phyloP scores from a whole-genome alignment of 1,284 basidiomycete species.

The Ustilago loliicola region DNA sequence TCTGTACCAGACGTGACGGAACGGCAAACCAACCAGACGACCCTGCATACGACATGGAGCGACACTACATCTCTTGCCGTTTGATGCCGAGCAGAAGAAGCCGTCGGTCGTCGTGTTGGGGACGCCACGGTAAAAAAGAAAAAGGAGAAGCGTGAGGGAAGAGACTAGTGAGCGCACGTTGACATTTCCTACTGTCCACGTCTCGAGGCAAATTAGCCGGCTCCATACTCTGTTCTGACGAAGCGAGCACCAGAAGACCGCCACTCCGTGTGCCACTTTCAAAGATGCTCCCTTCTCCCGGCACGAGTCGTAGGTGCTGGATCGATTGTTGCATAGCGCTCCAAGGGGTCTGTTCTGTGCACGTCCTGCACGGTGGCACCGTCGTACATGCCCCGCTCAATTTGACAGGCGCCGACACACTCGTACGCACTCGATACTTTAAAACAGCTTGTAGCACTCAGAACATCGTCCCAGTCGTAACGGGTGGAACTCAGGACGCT shows the following conservation, averaged over 20 bases:
- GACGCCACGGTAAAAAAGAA: not conserved
- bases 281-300: no score
- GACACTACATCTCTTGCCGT: not conserved
- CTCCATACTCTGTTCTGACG: not conserved
- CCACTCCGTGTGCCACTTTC: not conserved
- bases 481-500: no score
- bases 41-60: not conserved
- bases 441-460: not conserved
- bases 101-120: constrained; percentile 12
- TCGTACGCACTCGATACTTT: not conserved
- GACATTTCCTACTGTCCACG: constrained; percentile 39
- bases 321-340: not conserved
- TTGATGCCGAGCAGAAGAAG: constrained; percentile 15
- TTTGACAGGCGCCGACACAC: not conserved
- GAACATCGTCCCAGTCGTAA: not conserved
- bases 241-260: not conserved
- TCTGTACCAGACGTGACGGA: not conserved
- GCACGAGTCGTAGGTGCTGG: not conserved
- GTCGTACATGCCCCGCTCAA: constrained; percentile 2
- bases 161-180: constrained; percentile 39
- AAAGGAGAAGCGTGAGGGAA: not conserved
- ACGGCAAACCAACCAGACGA: no score
- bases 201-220: constrained; percentile 11
- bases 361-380: not conserved
- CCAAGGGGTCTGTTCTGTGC: no score